A percentile compares a stretch with the other conserved stretches of the same genome.
phyloP scores from a whole-genome alignment of 768 basidiomycete genomes.

The Mycena filopes region DNA sequence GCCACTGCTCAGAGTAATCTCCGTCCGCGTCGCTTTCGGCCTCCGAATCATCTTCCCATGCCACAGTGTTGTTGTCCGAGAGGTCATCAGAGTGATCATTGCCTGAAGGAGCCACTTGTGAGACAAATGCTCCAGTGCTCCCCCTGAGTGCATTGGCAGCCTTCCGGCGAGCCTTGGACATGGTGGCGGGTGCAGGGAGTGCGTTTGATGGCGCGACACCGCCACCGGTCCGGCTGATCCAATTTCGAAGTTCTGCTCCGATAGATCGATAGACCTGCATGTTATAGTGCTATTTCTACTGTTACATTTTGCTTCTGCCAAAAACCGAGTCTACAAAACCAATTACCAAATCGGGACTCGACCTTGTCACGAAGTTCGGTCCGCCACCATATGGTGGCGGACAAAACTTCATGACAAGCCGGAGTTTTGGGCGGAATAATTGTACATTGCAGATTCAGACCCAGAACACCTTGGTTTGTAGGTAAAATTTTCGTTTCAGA shows the following conservation, averaged over 20 bases:
- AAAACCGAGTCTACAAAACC: too few relatives aligned
- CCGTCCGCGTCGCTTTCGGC: neutral
- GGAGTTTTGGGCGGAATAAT: too few relatives aligned
- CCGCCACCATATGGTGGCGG: constrained; percentile 9
- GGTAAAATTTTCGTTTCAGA: too few relatives aligned
- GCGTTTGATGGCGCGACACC: neutral
- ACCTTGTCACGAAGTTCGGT: constrained; percentile 3
- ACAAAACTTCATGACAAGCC: too few relatives aligned
- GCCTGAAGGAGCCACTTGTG: neutral
- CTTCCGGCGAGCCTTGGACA: too few relatives aligned
- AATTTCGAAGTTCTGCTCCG: constrained; percentile 2
- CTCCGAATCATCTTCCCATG: constrained; percentile 5
- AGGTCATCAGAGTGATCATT: neutral
- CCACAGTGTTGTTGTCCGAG: neutral
- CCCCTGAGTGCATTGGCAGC: neutral
- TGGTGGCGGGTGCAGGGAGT: too few relatives aligned
- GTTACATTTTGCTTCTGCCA: too few relatives aligned
- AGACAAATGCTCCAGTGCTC: neutral
- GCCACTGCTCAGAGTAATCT: constrained; percentile 1
- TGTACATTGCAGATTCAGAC: too few relatives aligned
- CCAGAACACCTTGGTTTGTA: too few relatives aligned
- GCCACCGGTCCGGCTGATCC: constrained; percentile 6
- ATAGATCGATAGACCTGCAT: neutral
- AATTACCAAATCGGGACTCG: constrained; percentile 10
- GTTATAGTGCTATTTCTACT: neutral